These are phyloP conservation scores for Russula olivacea DNA, from an alignment of 768 basidiomycete genomes.

Conservation along the genomic window DNA sequence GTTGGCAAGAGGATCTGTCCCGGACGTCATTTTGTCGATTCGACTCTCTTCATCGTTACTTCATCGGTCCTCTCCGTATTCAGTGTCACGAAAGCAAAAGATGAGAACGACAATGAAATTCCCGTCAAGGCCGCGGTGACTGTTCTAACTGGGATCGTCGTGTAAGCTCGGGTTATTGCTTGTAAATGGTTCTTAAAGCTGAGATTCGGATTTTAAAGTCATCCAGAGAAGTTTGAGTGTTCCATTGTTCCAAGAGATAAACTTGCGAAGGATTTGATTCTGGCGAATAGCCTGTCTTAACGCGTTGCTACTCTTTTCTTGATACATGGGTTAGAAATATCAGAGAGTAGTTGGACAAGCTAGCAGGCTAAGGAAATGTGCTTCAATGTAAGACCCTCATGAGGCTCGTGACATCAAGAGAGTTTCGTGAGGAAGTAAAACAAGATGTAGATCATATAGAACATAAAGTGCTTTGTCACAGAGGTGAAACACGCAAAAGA, in stretches of 20 bases:
- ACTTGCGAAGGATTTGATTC: conserved; percentile 9
- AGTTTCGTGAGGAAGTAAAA: too few species aligned
- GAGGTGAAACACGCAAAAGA: too few species aligned
- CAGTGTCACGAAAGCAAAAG: conserved; percentile 17
- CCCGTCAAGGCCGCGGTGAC: background rate
- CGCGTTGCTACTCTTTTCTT: too few species aligned
- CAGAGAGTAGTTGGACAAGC: too few species aligned
- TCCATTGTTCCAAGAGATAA: conserved; percentile 15
- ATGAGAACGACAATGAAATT: conserved; percentile 14
- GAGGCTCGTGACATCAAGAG: too few species aligned
- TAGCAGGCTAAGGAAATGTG: too few species aligned
- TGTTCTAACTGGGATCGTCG: background rate
- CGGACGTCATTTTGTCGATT: conserved; percentile 26
- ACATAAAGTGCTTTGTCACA: too few species aligned
- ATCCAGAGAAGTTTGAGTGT: conserved; percentile 15
- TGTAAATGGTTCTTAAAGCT: background rate
- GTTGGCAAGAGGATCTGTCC: conserved; percentile 24
- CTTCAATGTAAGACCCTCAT: too few species aligned
- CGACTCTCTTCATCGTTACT: conserved; percentile 20
- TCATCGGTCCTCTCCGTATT: conserved; percentile 18
- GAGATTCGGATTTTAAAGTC: background rate
- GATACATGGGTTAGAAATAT: too few species aligned
- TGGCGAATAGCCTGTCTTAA: background rate
- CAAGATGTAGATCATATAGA: too few species aligned
- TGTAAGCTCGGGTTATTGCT: background rate